A percentile compares a stretch with the other conserved stretches of the same genome.
phyloP scores from a whole-genome alignment of 495 filamentous ascomycete species.

The Symbiotaphrina buchneri region DNA sequence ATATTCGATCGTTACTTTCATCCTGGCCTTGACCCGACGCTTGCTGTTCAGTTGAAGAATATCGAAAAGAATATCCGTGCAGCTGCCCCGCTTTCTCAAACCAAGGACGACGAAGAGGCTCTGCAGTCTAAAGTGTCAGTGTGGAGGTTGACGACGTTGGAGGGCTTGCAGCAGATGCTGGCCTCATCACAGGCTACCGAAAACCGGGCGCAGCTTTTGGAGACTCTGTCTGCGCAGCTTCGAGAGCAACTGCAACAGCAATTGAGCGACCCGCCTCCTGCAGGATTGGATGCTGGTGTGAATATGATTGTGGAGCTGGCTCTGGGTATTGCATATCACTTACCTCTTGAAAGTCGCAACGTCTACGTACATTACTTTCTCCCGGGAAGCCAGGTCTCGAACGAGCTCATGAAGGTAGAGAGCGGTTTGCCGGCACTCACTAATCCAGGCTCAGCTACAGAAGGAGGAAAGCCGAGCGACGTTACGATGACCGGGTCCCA shows the following conservation, averaged over 20 bases:
- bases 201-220: conserved; percentile 39
- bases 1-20: conserved; percentile 85
- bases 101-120: conserved; percentile 75
- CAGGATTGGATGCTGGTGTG: conserved; percentile 58
- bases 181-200: conserved; percentile 37
- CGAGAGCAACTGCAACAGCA: conserved; percentile 43
- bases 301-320: conserved; percentile 88
- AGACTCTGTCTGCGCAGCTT: conserved; percentile 44
- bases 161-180: conserved; percentile 60
- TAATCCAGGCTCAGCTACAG: conserved; percentile 12
- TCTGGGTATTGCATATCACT: conserved; percentile 61
- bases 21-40: conserved; percentile 49
- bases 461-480: no score
- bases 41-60: conserved; percentile 58
- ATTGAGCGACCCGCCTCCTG: conserved; percentile 50
- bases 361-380: conserved; percentile 67
- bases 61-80: conserved; percentile 80
- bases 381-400: conserved; percentile 42
- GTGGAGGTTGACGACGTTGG: conserved; percentile 85
- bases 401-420: conserved; percentile 68
- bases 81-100: conserved; percentile 41
- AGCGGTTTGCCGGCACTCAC: conserved; percentile 50
- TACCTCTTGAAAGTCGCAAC: conserved; percentile 81
- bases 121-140: conserved; percentile 68
- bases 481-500: no score